A percentile compares a stretch with the other conserved stretches of the same genome.
phyloP scores from a whole-genome alignment of 805 yeast species.

The Pichia exigua region DNA sequence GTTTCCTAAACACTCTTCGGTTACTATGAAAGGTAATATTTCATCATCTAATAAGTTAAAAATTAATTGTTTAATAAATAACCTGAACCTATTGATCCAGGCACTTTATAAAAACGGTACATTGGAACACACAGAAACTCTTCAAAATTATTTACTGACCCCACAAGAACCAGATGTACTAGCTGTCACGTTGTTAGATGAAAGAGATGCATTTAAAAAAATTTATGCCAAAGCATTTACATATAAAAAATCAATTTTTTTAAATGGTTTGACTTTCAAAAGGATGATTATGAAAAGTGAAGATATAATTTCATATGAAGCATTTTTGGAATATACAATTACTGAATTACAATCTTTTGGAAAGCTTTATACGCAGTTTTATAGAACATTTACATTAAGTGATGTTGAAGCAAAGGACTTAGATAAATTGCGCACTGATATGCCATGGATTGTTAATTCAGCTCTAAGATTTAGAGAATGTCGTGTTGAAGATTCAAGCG shows the following conservation, averaged over 20 bases:
- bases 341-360: slow-evolving; percentile 34
- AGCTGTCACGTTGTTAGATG: background rate
- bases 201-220: background rate
- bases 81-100: slow-evolving; percentile 42
- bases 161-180: slow-evolving; percentile 3
- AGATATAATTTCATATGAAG: slow-evolving; percentile 36
- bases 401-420: slow-evolving; percentile 4
- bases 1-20: slow-evolving; percentile 18
- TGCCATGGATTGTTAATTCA: slow-evolving; percentile 7
- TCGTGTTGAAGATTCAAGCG: slow-evolving; percentile 6
- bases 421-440: slow-evolving; percentile 7
- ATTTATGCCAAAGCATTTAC: background rate
- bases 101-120: slow-evolving; percentile 25
- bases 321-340: slow-evolving; percentile 39
- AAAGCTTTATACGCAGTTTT: slow-evolving; percentile 27
- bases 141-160: slow-evolving; percentile 3
- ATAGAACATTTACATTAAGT: slow-evolving; percentile 16
- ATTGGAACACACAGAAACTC: slow-evolving; percentile 1
- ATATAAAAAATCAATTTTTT: background rate
- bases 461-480: background rate
- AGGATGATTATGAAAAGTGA: slow-evolving; percentile 25
- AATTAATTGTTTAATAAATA: slow-evolving; percentile 39
- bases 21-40: slow-evolving; percentile 18
- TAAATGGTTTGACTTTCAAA: background rate
- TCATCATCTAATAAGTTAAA: slow-evolving; percentile 35